Evolutionary conservation across 352 stramenopile species (phyloP), one percentile per base, ranked within the genome.

Genomic region (Plasmopara muralis): DNA sequence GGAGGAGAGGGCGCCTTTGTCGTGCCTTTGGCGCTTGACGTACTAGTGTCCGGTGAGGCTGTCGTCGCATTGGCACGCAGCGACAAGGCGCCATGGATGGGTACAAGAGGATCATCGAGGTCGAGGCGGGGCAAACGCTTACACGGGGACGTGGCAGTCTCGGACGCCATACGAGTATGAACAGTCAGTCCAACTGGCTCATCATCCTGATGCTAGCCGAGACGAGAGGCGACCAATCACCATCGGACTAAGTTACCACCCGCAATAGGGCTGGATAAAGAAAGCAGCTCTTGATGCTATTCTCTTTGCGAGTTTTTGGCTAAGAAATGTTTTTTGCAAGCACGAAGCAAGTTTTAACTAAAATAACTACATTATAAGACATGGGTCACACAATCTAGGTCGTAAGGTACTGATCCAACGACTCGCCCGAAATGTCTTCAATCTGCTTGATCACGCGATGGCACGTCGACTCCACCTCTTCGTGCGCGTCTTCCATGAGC

Each of bases 371-470:
- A 25, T 25, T 25, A 25, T 25, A 25, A 25, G 1, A 25, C 20
- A 25, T 25, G 1, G n/a, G 20, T 33, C 10, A 20, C 15, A 15
- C 18, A 44, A 30, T 51, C 39, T 81, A 83, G 15, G 68, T 74
- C 34, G 78, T 85, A 35, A 95, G 67, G 70, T 93, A 95, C 58
- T 94, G 82, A 62, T 94, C 80, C 46, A 95, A 74, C 43, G 75
- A 90, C 64, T 95, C 85, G 49, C 85, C 85, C 25, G 80, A 94
- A 51, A 94, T 91, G 38, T 93, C 83, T 53, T 95, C 85, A 57
- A 95, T 91, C 66, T 91, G 77, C 56, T 90, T 89, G 56, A 93
- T 93, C n/a, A 95, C 78, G 31, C 77, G 62, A 65, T 93, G 82
- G 66, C 80, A 91, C 60, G 83, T 85, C 55, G 68, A 70, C 62